Percentiles rank a stretch among this genome's conserved stretches.
phyloP scores from a whole-genome alignment of 75 land plant species.

The Pinus tabuliformis region DNA sequence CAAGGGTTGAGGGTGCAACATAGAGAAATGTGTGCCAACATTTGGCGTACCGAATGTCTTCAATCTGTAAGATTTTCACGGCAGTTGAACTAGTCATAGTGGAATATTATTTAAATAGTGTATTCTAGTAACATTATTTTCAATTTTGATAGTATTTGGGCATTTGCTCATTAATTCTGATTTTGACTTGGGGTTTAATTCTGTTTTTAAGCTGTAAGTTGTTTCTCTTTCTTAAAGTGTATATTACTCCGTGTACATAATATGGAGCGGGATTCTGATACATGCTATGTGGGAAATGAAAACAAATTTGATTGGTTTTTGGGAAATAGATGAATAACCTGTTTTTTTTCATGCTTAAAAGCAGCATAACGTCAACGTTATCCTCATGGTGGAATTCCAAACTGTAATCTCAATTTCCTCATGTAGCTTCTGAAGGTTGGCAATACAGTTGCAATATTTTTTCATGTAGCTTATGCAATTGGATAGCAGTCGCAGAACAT shows the following conservation, averaged over 20 bases:
- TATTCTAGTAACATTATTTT: background rate
- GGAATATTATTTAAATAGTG: background rate
- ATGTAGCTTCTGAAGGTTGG: background rate
- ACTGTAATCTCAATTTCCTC: background rate
- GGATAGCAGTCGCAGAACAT: too few relatives aligned
- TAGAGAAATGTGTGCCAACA: background rate
- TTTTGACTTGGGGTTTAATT: background rate
- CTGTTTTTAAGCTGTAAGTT: too few relatives aligned
- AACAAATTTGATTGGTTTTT: background rate
- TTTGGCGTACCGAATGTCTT: background rate
- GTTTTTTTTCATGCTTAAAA: background rate
- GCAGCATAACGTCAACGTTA: background rate
- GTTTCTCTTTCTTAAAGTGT: background rate
- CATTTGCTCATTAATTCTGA: background rate
- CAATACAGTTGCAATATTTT: background rate
- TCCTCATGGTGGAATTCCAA: background rate
- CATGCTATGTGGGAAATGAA: background rate
- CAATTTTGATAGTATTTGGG: background rate
- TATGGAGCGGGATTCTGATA: background rate
- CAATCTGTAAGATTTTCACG: background rate
- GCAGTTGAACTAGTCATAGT: background rate
- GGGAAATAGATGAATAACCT: background rate
- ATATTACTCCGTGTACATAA: background rate
- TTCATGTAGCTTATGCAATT: background rate
- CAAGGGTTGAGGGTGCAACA: conserved; percentile 1